phyloP scores from a whole-genome alignment of 257 asterid species.

The Capsicum rhomboideum region DNA sequence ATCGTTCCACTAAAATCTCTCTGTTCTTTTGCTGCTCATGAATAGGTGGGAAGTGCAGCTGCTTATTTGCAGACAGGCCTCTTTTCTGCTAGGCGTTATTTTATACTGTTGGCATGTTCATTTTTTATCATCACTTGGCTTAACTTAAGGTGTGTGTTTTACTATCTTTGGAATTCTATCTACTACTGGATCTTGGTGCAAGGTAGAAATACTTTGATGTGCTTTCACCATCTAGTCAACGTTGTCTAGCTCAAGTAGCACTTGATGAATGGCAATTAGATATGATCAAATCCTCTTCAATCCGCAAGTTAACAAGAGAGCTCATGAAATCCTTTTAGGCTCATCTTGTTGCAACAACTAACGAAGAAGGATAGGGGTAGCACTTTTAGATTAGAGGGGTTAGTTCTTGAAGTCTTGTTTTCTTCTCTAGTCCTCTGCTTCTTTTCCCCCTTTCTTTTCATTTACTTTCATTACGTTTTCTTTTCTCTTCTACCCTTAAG shows the following conservation, averaged over 20 bases:
- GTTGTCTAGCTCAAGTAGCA: neutral
- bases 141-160: conserved; percentile 59
- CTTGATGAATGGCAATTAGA: neutral
- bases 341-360: neutral
- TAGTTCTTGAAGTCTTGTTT: neutral
- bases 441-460: neutral
- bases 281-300: neutral
- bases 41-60: conserved; percentile 90
- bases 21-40: neutral
- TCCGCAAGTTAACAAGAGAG: neutral
- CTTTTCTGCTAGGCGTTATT: conserved; percentile 43
- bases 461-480: neutral
- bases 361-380: neutral
- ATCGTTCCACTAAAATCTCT: neutral
- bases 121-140: conserved; percentile 77
- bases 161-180: neutral
- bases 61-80: conserved; percentile 74
- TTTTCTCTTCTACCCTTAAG: neutral
- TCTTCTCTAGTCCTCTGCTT: neutral
- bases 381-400: neutral
- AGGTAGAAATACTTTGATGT: neutral
- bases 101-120: conserved; percentile 60
- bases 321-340: neutral
- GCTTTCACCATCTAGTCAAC: neutral
- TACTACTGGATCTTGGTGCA: neutral